A percentile compares a stretch with the other conserved stretches of the same genome.
Evolutionary conservation across 2,329 filamentous ascomycete genomes (phyloP).

Genomic region (Penicillium sp.): DNA sequence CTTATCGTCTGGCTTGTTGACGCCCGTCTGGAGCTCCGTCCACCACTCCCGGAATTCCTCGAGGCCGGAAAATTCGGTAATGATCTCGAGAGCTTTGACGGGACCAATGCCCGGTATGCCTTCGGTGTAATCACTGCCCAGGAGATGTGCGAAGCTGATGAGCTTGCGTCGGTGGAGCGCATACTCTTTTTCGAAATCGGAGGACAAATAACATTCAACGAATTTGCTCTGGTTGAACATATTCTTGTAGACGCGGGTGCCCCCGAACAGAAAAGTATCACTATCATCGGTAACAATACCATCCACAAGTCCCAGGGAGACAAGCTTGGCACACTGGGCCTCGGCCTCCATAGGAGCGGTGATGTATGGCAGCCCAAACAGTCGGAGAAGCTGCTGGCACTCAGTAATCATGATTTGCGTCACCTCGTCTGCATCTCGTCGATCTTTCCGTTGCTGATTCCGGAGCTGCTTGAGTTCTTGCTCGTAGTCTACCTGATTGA

Average conservation of each 20-base stretch:
- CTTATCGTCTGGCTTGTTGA: conserved; percentile 58
- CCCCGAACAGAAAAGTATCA: conserved; percentile 95
- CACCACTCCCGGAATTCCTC: conserved; percentile 87
- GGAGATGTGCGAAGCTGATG: conserved; percentile 84
- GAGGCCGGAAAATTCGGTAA: conserved; percentile 80
- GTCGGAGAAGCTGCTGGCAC: conserved; percentile 83
- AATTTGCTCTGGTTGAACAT: conserved; percentile 99
- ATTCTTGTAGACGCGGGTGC: conserved; percentile 96
- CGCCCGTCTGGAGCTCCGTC: conserved; percentile 72
- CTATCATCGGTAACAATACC: conserved; percentile 98
- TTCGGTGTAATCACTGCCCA: conserved; percentile 94
- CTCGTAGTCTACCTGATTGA: conserved; percentile 78
- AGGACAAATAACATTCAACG: conserved; percentile 88
- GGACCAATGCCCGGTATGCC: conserved; percentile 88
- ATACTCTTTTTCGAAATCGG: conserved; percentile 85
- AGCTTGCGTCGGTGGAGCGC: conserved; percentile 83
- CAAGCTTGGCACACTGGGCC: conserved; percentile 92
- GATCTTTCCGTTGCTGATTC: conserved; percentile 94
- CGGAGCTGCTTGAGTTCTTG: conserved; percentile 82
- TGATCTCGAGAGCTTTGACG: conserved; percentile 89
- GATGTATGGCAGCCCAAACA: conserved; percentile 94
- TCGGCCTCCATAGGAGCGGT: conserved; percentile 99
- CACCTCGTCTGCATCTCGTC: conserved; percentile 90
- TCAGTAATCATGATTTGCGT: conserved; percentile 95
- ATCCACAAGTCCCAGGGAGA: conserved; percentile 83